Evolutionary conservation across 2,329 filamentous ascomycete genomes (phyloP), one percentile per base, ranked within the genome.

Genomic region (Pseudopithomyces chartarum): DNA sequence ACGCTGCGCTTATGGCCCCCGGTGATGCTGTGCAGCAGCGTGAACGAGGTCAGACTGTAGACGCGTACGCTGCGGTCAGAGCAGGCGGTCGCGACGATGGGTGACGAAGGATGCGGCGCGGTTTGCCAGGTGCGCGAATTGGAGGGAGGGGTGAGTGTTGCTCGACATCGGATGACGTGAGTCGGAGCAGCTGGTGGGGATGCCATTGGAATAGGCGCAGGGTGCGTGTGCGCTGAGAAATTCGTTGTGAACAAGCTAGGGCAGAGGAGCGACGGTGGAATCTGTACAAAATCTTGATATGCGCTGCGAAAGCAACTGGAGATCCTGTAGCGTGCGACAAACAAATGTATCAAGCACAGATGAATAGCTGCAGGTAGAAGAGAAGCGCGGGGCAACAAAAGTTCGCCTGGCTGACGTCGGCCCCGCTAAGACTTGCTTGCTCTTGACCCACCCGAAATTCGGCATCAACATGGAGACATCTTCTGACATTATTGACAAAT

Each of bases 1-100:
- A 99, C 87, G 66, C 90, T 95, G 55, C 95, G 90, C 66, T 92
- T 91, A 79, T 99, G 95, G 7, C 94, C 95, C 58, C 92, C 93
- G 7, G 88, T 87, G 53, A 98, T 87, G 19, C 85, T 85, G 69
- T 89, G 92, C 71, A 96, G 88, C 48, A 91, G 85, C 13, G 87
- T 87, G 72, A 96, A 91, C 54, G 89, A 90, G 34, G 85, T 85
- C 48, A 98, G 87, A 48, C 91, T 96, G 82, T 96, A 97, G 68
- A 99, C 84, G 59, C 92, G 93, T 55, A 95, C 91, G 36, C 88
- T 88, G 73, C 95, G 96, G 74, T 90, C 88, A 56, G 90, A 87
- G 78, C 93, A 92, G 59, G 92, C 89, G 17, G 94, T 97, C 55
- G 94, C 95, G 67, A 97, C 82, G 58, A 98, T 85, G 3, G 95